Evolutionary conservation across 768 basidiomycete genomes (phyloP).

Genomic region (Termitomyces sp.): DNA sequence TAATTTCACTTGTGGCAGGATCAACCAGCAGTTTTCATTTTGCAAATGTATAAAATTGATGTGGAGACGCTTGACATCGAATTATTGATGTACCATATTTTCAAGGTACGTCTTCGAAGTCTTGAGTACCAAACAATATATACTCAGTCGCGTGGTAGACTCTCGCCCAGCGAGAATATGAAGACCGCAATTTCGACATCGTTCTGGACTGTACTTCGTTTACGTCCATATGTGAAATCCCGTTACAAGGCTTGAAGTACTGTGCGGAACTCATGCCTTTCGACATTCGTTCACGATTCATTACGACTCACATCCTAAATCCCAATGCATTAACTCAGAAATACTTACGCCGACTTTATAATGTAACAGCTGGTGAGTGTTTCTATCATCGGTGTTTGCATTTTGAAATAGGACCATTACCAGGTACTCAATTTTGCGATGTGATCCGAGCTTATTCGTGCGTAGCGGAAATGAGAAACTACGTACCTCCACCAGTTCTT

Average conservation of each 20-base stretch:
- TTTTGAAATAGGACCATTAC: neutral
- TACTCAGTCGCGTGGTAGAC: slow-evolving; percentile 29
- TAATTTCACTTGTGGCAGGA: slow-evolving; percentile 19
- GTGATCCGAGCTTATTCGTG: slow-evolving; percentile 60
- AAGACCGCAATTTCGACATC: slow-evolving; percentile 54
- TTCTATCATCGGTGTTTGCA: neutral
- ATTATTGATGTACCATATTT: slow-evolving; percentile 68
- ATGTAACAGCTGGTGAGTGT: slow-evolving; percentile 49
- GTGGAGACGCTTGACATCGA: slow-evolving; percentile 79
- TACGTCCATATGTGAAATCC: slow-evolving; percentile 68
- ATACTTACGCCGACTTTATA: slow-evolving; percentile 73
- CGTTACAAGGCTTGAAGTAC: slow-evolving; percentile 76
- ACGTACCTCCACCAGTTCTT: slow-evolving; percentile 45
- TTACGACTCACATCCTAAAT: slow-evolving; percentile 61
- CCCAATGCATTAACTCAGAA: slow-evolving; percentile 66
- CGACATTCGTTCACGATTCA: slow-evolving; percentile 62
- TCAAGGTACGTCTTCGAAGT: slow-evolving; percentile 44
- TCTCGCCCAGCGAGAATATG: slow-evolving; percentile 41
- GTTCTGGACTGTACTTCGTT: slow-evolving; percentile 82
- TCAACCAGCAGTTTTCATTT: slow-evolving; percentile 53
- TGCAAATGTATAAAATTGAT: slow-evolving; percentile 65
- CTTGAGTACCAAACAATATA: neutral
- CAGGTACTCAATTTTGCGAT: slow-evolving; percentile 47
- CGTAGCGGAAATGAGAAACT: slow-evolving; percentile 49
- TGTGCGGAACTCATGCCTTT: slow-evolving; percentile 69